Base-by-base conservation (phyloP, 2,329 filamentous ascomycete genomes). In the Waltergamsia citrina region DNA sequence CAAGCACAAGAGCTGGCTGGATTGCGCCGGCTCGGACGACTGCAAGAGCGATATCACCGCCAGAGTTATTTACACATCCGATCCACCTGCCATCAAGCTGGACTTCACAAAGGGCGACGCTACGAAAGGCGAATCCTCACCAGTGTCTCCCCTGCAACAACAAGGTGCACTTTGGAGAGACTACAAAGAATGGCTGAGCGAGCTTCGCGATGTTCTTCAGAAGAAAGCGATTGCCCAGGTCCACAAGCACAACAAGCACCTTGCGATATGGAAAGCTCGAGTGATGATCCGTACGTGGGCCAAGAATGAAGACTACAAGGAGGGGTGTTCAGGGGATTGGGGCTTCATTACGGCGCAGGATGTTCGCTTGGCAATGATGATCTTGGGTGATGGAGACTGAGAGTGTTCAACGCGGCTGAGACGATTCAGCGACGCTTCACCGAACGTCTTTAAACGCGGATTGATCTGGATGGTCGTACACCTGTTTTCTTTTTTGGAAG, bases 211-310 rank as follows among this genome's bases (percentile, higher is more conserved):
- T 0, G 36, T 38, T 12, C 44, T 56, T 20, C 43, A 42, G 20
- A 32, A 29, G 7, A 43, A 41, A n/a, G 43, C 53, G 3, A 38
- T 46, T 3, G 38, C 37, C 6, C 50, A 49, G 34, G 39, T 56
- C 4, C 44, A 50, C 32, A 47, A 44, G 21, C 45, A 48, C 29
- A 56, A 56, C 30, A 56, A 56, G 28, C 43, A 52, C 25, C 33
- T 51, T 21, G 53, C 53, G 0, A 40, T 56, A 3, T 56, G 51
- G 50, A 45, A 54, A 1, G 43, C 43, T 0, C 38, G 52, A 3
- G 38, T 35, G 8, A 33, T 56, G 27, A 26, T 53, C 1, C 33
- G 23, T 0, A 43, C 28, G 0, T 56, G 53, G 53, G 42, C 45
- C 0, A 40, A 35, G 17, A 53, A 53, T 2, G 43, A 34, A 12